Conservation (phyloP, 2,329 filamentous ascomycete genomes). For the Scleromitrula shiraiana region DNA sequence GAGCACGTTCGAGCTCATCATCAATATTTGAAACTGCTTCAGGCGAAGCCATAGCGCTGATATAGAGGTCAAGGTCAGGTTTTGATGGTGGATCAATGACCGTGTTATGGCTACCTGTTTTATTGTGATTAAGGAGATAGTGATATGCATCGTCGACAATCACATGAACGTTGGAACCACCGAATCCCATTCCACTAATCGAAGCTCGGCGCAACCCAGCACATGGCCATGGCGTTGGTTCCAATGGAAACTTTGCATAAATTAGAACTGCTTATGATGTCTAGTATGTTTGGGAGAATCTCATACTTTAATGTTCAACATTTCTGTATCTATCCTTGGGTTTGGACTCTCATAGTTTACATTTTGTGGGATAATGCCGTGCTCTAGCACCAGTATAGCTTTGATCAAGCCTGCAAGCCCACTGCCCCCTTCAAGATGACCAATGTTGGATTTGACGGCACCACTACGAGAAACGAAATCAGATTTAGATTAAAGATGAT, state of each 20-base stretch:
- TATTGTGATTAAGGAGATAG: background rate
- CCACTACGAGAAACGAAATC: conserved; percentile 1
- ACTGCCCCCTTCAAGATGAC: conserved; percentile 29
- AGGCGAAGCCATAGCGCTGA: background rate
- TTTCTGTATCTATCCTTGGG: conserved; percentile 21
- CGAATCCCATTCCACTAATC: background rate
- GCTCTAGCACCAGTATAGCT: conserved; percentile 33
- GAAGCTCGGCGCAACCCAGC: background rate
- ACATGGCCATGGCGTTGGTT: background rate
- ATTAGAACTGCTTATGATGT: background rate
- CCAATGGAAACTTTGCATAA: background rate
- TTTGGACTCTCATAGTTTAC: conserved; percentile 33
- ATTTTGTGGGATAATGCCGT: conserved; percentile 34
- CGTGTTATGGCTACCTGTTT: background rate
- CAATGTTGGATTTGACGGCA: conserved; percentile 30
- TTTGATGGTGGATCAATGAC: background rate
- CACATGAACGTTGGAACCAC: conserved; percentile 28
- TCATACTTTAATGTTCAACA: background rate
- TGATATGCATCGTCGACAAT: conserved; percentile 27
- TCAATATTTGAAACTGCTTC: too few relatives aligned
- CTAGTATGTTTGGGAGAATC: too few relatives aligned
- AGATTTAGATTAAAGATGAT: background rate
- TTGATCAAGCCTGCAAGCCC: conserved; percentile 34
- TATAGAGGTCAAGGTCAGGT: background rate
- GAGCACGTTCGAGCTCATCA: too few relatives aligned